Evolutionary conservation across 2,329 filamentous ascomycete species (phyloP), one percentile per base, ranked within the genome.

Genomic region (Anisogramma anomala): DNA sequence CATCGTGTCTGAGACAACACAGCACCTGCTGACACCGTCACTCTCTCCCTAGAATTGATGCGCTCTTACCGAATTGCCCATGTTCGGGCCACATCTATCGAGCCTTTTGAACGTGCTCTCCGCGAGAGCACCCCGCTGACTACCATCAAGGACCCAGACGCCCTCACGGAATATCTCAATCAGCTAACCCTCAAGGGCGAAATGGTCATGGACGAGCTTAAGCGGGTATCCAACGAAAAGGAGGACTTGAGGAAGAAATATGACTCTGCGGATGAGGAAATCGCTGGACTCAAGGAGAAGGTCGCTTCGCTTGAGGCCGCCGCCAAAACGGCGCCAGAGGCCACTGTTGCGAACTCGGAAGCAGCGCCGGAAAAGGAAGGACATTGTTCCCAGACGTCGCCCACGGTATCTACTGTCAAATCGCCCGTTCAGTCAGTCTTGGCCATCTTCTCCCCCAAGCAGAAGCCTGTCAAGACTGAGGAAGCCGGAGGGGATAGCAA

Each of bases 181-280:
- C 86, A 95, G 59, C 64, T 94, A 30, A 89, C 80, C 47, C 61
- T 88, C 39, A 89, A 93, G 55, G 80, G 81, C 31, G 85, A 94
- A 53, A 93, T 98, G 84, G 79, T 94, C 3, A 80, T 93, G 74
- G 83, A 94, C 33, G 91, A 98, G 61, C 68, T 95, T 42, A 95
- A 93, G 63, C 73, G 86, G 10, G 78, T 96, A 0, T 82, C 86
- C 0, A 72, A 74, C 3, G 88, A 96, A 55, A 81, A 83, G 45
- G 85, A 94, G 46, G 75, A 78, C 13, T 69, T 83, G 46, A 89
- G 86, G 58, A 83, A 81, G 61, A 86, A 84, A 58, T 65, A 79
- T 2, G 76, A 82, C n/a, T 75, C 80, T 11, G 67, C 80, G 0
- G 48, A 46, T 13, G 36, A 49, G 31, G 38, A 53, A 19, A 52